phyloP scores from a whole-genome alignment of 805 yeast species.

The Myxozyma melibiosi region DNA sequence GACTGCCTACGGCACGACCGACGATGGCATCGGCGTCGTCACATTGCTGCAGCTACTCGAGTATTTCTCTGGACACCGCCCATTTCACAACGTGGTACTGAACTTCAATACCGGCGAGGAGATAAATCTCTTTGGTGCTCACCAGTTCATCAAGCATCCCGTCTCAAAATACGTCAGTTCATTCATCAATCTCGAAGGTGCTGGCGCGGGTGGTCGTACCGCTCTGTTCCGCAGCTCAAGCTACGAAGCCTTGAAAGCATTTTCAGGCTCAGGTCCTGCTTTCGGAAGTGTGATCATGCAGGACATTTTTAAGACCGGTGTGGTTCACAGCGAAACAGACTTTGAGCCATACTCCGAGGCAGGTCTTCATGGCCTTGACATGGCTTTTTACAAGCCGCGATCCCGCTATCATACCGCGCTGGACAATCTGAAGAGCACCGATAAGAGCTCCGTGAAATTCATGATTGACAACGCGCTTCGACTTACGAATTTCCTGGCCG shows the following conservation, averaged over 20 bases:
- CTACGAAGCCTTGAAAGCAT: constrained; percentile 28
- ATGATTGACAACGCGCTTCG: constrained; percentile 14
- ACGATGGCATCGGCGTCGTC: constrained; percentile 50
- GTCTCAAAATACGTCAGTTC: constrained; percentile 63
- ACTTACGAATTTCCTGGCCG: constrained; percentile 6
- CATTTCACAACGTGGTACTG: constrained; percentile 71
- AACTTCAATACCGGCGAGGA: constrained; percentile 92
- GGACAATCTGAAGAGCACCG: constrained; percentile 55
- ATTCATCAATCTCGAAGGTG: constrained; percentile 85
- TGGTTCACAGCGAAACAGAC: constrained; percentile 80
- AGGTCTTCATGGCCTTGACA: constrained; percentile 81
- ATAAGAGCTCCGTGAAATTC: constrained; percentile 15
- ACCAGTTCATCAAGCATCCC: constrained; percentile 68
- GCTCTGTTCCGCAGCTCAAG: constrained; percentile 69
- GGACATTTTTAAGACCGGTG: constrained; percentile 73
- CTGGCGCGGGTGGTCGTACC: constrained; percentile 89
- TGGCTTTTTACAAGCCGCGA: constrained; percentile 86
- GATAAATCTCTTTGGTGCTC: constrained; percentile 82
- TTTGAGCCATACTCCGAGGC: constrained; percentile 64
- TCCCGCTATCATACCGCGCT: constrained; percentile 75
- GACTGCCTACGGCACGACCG: constrained; percentile 80
- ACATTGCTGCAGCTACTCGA: constrained; percentile 28
- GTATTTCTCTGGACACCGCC: constrained; percentile 40
- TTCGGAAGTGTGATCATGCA: constrained; percentile 29
- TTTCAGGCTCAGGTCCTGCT: constrained; percentile 5